phyloP scores from a whole-genome alignment of 768 basidiomycete species.

The Kwoniella sp. region DNA sequence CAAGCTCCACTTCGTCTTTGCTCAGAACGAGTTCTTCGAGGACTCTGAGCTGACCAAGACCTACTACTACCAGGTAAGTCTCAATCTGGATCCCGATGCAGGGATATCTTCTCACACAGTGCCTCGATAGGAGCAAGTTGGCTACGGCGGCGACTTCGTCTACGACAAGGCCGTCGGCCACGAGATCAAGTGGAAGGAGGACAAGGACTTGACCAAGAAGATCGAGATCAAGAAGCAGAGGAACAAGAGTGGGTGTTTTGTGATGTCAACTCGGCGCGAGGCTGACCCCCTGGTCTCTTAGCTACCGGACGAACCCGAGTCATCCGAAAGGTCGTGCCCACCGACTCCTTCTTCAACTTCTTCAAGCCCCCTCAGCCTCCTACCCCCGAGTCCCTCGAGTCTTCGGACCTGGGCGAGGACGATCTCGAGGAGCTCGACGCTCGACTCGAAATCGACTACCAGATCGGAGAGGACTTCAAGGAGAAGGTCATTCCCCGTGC shows the following conservation, averaged over 20 bases:
- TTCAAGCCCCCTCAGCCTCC: conserved; percentile 79
- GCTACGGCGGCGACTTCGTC: conserved; percentile 93
- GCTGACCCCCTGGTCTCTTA: conserved; percentile 15
- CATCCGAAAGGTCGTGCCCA: conserved; percentile 72
- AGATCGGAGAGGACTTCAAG: conserved; percentile 96
- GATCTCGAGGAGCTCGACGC: conserved; percentile 87
- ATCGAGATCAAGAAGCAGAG: conserved; percentile 99
- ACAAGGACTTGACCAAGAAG: conserved; percentile 94
- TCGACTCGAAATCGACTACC: conserved; percentile 92
- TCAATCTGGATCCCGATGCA: background rate
- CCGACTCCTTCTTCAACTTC: conserved; percentile 99
- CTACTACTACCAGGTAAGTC: conserved; percentile 66
- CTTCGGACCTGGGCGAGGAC: conserved; percentile 67
- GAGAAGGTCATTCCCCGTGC: conserved; percentile 97
- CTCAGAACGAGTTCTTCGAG: conserved; percentile 79
- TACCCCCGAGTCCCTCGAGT: conserved; percentile 63
- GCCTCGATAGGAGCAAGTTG: conserved; percentile 63
- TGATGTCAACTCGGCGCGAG: background rate
- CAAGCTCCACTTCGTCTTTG: conserved; percentile 79
- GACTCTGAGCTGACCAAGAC: conserved; percentile 83
- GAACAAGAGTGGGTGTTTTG: conserved; percentile 75
- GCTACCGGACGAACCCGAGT: conserved; percentile 55
- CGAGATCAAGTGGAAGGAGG: conserved; percentile 94
- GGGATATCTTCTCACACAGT: background rate
- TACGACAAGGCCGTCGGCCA: conserved; percentile 91